Evolutionary conservation across 2,329 filamentous ascomycete species (phyloP), one percentile per base, ranked within the genome.

Genomic region (Botrytis pseudocinerea): DNA sequence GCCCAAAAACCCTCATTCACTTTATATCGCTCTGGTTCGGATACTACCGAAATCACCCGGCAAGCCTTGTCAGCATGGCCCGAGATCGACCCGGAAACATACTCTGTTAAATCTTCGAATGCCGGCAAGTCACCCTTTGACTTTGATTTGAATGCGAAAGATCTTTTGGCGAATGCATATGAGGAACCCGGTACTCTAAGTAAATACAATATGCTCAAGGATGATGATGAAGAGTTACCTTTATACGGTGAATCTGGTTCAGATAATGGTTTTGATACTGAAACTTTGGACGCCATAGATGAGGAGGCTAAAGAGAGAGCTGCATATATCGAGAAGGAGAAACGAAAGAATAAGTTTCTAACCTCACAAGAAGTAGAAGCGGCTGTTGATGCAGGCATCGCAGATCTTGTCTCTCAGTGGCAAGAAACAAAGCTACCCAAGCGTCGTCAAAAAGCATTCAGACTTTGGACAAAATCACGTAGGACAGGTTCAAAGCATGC

Each of bases 251-350:
- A 91, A 5, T 91, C 89, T 4, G 83, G 82, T 46, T 80, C 84
- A 65, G 81, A 85, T 14, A 85, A 85, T 5, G 83, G 86, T 44
- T 88, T 86, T 75, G 90, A 92, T 76, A 83, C 86, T 18, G 85
- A 88, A 51, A 91, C 88, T 0, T 87, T 85, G 83, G 82, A 82
- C 61, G 91, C 93, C 78, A 91, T 92, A 91, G 73, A 66, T 44
- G 76, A 76, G 40, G 69, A 76, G 25, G 71, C 35, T n/a, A 73
- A 81, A 83, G 59, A 82, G 83, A 70, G 38, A 40, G 65, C 38
- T 42, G 65, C 48, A 40, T 42, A 68, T 42, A 42, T 68, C 82
- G 84, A 68, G 75, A 77, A 72, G 18, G 77, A 73, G 74, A 78
- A 69, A 38, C 76, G 59, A 38, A 77, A 54, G 73, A 77, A 74